phyloP scores from a whole-genome alignment of 768 basidiomycete genomes.

The Hortiboletus campestris region DNA sequence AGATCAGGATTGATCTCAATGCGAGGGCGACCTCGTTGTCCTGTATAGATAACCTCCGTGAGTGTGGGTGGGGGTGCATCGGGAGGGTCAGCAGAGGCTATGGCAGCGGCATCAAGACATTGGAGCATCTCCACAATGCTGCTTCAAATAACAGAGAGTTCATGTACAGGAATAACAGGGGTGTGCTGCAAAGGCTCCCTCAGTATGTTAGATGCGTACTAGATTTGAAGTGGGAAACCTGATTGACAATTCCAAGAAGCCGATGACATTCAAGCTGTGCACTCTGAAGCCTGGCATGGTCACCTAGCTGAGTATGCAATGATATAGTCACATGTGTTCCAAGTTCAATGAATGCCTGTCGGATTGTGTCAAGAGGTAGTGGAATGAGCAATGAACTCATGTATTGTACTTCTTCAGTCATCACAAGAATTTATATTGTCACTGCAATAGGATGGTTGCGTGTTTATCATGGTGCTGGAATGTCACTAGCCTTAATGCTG shows the following conservation, averaged over 20 bases:
- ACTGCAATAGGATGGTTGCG: no score
- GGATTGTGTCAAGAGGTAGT: background rate
- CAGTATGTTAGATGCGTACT: background rate
- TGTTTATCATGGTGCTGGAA: no score
- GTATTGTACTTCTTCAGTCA: no score
- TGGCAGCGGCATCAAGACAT: background rate
- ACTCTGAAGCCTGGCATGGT: background rate
- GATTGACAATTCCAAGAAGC: background rate
- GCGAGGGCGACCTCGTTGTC: background rate
- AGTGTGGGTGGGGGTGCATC: background rate
- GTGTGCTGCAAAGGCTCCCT: background rate
- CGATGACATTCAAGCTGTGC: background rate
- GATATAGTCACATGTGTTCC: background rate
- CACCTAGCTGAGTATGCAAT: background rate
- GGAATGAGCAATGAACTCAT: background rate
- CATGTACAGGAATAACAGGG: background rate
- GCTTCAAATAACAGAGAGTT: background rate
- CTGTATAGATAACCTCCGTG: background rate
- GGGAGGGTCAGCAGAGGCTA: background rate
- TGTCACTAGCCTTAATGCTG: no score
- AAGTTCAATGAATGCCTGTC: background rate
- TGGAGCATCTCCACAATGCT: background rate
- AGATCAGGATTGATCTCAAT: background rate
- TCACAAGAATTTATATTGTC: no score
- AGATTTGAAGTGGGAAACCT: background rate